phyloP scores from a whole-genome alignment of 768 basidiomycete genomes.

The Termitomyces sp. region DNA sequence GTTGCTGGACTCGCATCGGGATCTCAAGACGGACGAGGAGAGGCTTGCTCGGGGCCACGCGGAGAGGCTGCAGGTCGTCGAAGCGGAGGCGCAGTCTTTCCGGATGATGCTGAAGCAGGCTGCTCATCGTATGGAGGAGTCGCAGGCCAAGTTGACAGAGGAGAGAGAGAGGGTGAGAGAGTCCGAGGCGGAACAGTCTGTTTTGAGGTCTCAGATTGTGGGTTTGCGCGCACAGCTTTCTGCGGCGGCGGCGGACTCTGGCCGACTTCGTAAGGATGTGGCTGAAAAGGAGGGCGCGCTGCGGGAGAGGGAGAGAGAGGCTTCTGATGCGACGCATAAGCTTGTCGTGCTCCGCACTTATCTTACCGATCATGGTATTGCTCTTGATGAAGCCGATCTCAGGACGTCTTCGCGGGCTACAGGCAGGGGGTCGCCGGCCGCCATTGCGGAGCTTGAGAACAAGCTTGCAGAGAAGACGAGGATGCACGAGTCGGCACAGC shows the following conservation, averaged over 20 bases:
- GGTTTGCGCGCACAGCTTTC: conserved; percentile 72
- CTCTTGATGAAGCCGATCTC: conserved; percentile 66
- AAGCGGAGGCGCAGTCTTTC: conserved; percentile 69
- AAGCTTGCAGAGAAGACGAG: conserved; percentile 69
- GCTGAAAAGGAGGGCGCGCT: conserved; percentile 60
- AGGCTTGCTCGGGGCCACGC: conserved; percentile 66
- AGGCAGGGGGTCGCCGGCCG: conserved; percentile 33
- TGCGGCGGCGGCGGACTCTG: conserved; percentile 60
- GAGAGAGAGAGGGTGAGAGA: conserved; percentile 63
- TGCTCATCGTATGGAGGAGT: conserved; percentile 62
- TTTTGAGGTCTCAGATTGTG: conserved; percentile 66
- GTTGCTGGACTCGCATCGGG: conserved; percentile 82
- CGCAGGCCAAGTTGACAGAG: conserved; percentile 56
- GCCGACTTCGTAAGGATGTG: conserved; percentile 64
- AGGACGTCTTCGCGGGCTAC: conserved; percentile 34
- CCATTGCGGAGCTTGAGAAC: conserved; percentile 68
- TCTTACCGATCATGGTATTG: conserved; percentile 83
- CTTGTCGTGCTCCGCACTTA: conserved; percentile 78
- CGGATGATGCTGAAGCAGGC: conserved; percentile 78
- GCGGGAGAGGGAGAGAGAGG: conserved; percentile 56
- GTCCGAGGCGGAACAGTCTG: conserved; percentile 55
- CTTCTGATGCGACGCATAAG: conserved; percentile 66
- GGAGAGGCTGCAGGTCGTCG: conserved; percentile 79
- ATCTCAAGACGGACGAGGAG: conserved; percentile 81
- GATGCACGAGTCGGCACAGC: conserved; percentile 67